Evolutionary conservation across 164 flowering plant genomes (phyloP).

Genomic region (grape (Vitis vinifera)): ASM3070453v1 NC_081808.1:4283001-4283500

Average conservation of each 20-base stretch:
- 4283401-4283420: no score
- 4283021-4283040: not conserved
- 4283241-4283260: conserved; percentile 28
- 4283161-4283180: conserved; percentile 48
- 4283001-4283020: no score
- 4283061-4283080: conserved; percentile 21
- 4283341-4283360: conserved; percentile 24
- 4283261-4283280: conserved; percentile 23
- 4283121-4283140: conserved; percentile 26
- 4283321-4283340: conserved; percentile 29
- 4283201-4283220: conserved; percentile 29
- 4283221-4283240: conserved; percentile 21
- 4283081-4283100: conserved; percentile 32
- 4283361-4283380: not conserved
- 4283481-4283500: no score
- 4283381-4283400: no score
- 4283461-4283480: no score
- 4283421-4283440: no score
- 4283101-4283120: conserved; percentile 24
- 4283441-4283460: no score
- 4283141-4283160: conserved; percentile 46
- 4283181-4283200: conserved; percentile 33
- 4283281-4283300: conserved; percentile 26
- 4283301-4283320: conserved; percentile 26
- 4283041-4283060: conserved; percentile 20